These are phyloP conservation scores for Cladosporium austrohemisphaericum DNA, from an alignment of 2,329 filamentous ascomycete genomes.

Conservation along the genomic window DNA sequence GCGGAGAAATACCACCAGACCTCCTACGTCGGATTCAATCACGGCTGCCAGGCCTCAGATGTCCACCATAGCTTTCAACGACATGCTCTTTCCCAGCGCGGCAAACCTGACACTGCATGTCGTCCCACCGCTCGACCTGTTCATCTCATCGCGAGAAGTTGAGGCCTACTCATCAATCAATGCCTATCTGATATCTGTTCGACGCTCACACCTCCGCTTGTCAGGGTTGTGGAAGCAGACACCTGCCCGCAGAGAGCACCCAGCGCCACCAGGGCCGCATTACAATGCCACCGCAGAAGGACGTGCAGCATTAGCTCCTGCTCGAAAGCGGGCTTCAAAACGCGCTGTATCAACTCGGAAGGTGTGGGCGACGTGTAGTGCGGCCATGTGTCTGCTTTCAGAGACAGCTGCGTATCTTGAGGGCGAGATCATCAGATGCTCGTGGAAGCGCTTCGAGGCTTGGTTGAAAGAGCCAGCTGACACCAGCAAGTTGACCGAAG, in stretches of 20 bases:
- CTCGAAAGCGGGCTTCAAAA: conserved; percentile 61
- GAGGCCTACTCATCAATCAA: conserved; percentile 80
- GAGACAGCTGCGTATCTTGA: conserved; percentile 87
- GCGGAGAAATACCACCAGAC: conserved; percentile 40
- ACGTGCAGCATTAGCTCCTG: conserved; percentile 55
- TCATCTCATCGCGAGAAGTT: conserved; percentile 72
- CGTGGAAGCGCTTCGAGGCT: conserved; percentile 72
- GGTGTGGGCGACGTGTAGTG: conserved; percentile 85
- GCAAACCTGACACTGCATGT: conserved; percentile 69
- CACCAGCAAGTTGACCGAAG: not conserved
- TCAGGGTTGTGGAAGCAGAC: conserved; percentile 84
- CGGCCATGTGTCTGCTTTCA: conserved; percentile 82
- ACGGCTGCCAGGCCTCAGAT: conserved; percentile 38
- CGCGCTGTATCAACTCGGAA: conserved; percentile 69
- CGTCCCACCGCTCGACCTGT: conserved; percentile 77
- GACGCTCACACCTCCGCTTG: conserved; percentile 78
- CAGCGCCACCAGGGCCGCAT: conserved; percentile 64
- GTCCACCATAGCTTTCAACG: conserved; percentile 61
- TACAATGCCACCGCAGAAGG: conserved; percentile 60
- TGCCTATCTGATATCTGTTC: conserved; percentile 79
- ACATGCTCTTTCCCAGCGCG: conserved; percentile 75
- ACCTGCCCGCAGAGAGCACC: conserved; percentile 71
- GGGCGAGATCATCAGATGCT: conserved; percentile 76
- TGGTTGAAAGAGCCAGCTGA: conserved; percentile 50
- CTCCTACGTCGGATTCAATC: conserved; percentile 38